phyloP scores from a whole-genome alignment of 192 early-diverging fungal species.

The Phlyctochytrium arcticum region DNA sequence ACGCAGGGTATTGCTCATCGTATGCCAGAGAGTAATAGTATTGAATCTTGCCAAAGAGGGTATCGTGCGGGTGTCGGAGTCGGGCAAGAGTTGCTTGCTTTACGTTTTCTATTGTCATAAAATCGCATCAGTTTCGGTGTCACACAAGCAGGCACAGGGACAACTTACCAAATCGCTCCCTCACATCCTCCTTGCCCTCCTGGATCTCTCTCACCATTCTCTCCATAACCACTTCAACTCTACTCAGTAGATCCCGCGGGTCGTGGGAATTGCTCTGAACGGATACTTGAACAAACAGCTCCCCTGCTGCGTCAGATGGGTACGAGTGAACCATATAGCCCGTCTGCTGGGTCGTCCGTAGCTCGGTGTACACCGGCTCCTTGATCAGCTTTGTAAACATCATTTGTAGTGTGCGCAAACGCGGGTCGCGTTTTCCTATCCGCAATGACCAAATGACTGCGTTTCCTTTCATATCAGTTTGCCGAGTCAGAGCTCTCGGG shows the following conservation, averaged over 20 bases:
- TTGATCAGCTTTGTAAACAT: constrained; percentile 36
- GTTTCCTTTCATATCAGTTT: constrained; percentile 33
- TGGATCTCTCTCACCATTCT: constrained; percentile 22
- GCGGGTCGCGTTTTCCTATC: constrained; percentile 4
- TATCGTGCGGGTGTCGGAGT: constrained; percentile 31
- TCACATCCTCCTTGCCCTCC: neutral
- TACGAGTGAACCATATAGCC: constrained; percentile 36
- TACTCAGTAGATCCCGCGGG: constrained; percentile 27
- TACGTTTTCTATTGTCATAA: constrained; percentile 15
- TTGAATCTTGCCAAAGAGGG: constrained; percentile 20
- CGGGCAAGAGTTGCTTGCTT: constrained; percentile 21
- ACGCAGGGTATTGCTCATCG: constrained; percentile 32
- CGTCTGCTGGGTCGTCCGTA: constrained; percentile 19
- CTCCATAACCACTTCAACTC: constrained; percentile 36
- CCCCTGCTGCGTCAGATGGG: constrained; percentile 12
- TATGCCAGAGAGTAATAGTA: constrained; percentile 29
- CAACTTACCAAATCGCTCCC: constrained; percentile 30
- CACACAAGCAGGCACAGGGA: neutral
- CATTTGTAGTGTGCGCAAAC: constrained; percentile 17
- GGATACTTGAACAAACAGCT: constrained; percentile 23
- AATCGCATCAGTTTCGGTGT: too few species aligned
- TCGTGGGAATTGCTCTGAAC: constrained; percentile 37
- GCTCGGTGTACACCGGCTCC: constrained; percentile 42
- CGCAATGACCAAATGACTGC: constrained; percentile 20
- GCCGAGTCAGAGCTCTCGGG: constrained; percentile 1